A percentile compares a stretch with the other conserved stretches of the same genome.
Conservation (phyloP, 306 rosid genomes). For the Vigna mungo region DNA sequence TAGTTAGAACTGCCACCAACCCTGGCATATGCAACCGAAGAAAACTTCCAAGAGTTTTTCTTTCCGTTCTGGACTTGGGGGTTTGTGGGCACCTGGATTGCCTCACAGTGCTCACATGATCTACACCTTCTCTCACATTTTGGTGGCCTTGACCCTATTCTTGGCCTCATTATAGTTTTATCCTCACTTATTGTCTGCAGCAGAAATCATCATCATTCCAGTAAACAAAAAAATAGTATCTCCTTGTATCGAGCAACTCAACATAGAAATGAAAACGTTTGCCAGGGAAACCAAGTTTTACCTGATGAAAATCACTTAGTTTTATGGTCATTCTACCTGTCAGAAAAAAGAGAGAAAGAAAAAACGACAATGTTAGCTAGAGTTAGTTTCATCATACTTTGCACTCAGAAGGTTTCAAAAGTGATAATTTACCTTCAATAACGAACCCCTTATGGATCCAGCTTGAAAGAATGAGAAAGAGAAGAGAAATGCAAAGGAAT, state of each 20-base stretch:
- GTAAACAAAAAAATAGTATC: neutral
- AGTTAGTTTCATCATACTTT: neutral
- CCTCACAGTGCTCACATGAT: slow-evolving; percentile 75
- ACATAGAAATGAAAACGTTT: neutral
- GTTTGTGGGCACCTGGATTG: slow-evolving; percentile 62
- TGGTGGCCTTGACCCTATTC: slow-evolving; percentile 90
- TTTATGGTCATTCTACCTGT: slow-evolving; percentile 66
- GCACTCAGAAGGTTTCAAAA: neutral
- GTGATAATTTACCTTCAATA: slow-evolving; percentile 64
- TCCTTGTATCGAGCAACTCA: neutral
- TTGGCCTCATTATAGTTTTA: slow-evolving; percentile 56
- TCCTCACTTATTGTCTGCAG: slow-evolving; percentile 59
- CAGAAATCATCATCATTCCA: slow-evolving; percentile 18
- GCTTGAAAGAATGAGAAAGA: slow-evolving; percentile 61
- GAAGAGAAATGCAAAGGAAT: slow-evolving; percentile 45
- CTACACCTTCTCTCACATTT: slow-evolving; percentile 83
- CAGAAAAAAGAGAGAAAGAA: slow-evolving; percentile 33
- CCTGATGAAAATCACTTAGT: slow-evolving; percentile 51
- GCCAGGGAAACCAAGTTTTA: slow-evolving; percentile 8
- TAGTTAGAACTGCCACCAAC: slow-evolving; percentile 73
- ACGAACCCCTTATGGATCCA: slow-evolving; percentile 61
- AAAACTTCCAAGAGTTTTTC: slow-evolving; percentile 50
- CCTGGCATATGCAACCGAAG: slow-evolving; percentile 58
- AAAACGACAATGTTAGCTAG: neutral
- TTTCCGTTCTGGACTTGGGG: slow-evolving; percentile 58